Evolutionary conservation across 2,329 filamentous ascomycete genomes (phyloP), one percentile per base, ranked within the genome.

Genomic region (Aspergillus proliferans): DNA sequence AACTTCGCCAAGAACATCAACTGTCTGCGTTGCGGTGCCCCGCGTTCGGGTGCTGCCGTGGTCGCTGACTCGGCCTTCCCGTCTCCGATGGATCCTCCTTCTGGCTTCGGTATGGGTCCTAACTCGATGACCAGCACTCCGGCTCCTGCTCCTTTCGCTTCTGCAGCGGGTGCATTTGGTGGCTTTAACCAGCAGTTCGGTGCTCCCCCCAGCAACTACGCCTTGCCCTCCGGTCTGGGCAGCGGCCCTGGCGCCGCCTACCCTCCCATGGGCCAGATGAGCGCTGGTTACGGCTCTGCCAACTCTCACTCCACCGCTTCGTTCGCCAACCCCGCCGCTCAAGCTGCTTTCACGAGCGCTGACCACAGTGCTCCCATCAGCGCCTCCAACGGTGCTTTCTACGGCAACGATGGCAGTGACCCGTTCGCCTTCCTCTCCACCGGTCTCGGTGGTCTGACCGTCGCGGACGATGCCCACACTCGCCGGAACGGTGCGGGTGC

Each of bases 1-100:
- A 98, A 98, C 76, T 98, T 98, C 67, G 93, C 93, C 53, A 98
- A 98, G 82, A 98, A 98, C 63, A 92, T 97, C 50, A 95, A 89
- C 73, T 98, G 93, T 71, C 82, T 98, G 54, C 88, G 93, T 52
- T 98, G 93, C 67, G 93, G 93, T 68, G 93, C 92, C 47, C 94
- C 90, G 69, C 88, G 93, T 61, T 92, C 92, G 52, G 89, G 88
- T 54, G 93, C 93, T 51, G 91, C 92, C 14, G 88, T 98, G 45
- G 89, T 97, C 50, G 92, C 92, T 26, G 93, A 97, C 69, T 92
- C 90, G 36, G 88, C 88, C 40, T 95, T 93, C 72, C 86, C 88
- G 12, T 91, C 88, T 9, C 85, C 88, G 18, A 95, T 96, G 86
- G 90, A 95, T 54, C 84, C 86, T 44, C 82, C 86, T 1, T 86